Conservation (phyloP, 2,329 filamentous ascomycete species). For the Pseudocercospora fuligena region DNA sequence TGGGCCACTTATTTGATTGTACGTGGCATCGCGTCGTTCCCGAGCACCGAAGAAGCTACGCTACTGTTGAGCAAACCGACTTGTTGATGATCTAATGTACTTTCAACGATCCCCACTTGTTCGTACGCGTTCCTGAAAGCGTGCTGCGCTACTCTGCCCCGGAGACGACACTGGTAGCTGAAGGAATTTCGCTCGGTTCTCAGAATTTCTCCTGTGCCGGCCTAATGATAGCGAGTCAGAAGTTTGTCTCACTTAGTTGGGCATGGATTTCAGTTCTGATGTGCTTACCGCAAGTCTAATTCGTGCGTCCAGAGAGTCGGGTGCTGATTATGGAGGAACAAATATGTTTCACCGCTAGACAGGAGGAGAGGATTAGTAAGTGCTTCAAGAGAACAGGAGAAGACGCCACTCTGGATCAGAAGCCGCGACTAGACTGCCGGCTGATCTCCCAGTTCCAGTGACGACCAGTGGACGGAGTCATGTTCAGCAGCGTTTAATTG, state of each 20-base stretch:
- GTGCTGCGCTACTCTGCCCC: no score
- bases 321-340: background rate
- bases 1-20: no score
- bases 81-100: no score
- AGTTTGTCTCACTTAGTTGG: background rate
- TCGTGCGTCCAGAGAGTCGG: background rate
- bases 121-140: no score
- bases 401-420: background rate
- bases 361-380: background rate
- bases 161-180: no score
- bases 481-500: conserved; percentile 50
- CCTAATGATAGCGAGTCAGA: background rate
- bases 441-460: background rate
- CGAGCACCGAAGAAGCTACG: no score
- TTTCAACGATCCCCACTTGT: no score
- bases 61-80: no score
- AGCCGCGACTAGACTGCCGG: no score
- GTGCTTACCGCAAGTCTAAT: background rate
- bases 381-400: background rate
- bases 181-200: background rate
- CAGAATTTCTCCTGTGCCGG: background rate
- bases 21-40: no score
- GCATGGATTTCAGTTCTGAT: background rate
- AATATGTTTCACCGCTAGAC: background rate
- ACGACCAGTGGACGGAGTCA: conserved; percentile 43